These are phyloP conservation scores for Xylaria scruposa DNA, from an alignment of 495 filamentous ascomycete species.

Conservation along the genomic window DNA sequence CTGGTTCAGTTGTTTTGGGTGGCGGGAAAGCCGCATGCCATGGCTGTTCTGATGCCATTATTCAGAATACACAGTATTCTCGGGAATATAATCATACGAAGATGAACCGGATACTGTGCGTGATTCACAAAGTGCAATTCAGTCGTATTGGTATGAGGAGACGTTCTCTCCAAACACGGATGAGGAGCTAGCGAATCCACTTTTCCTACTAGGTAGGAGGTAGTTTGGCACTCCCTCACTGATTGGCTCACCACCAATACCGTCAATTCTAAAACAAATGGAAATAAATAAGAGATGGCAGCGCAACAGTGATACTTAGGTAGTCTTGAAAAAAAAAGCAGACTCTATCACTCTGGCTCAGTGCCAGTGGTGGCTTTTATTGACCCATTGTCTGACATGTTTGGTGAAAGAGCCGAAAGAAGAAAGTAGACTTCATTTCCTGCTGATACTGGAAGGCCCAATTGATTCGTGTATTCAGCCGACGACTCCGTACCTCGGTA, in stretches of 20 bases:
- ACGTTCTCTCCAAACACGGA: background rate
- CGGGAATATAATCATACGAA: background rate
- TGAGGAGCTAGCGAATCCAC: slow-evolving; percentile 13
- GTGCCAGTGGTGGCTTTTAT: background rate
- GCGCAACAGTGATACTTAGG: background rate
- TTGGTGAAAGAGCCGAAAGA: background rate
- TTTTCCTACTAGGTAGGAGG: no score
- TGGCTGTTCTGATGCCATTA: slow-evolving; percentile 15
- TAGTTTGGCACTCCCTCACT: background rate
- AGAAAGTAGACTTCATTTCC: slow-evolving; percentile 7
- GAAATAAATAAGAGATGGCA: background rate
- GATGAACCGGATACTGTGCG: background rate
- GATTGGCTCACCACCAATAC: slow-evolving; percentile 14
- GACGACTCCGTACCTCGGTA: background rate
- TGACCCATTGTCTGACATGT: background rate
- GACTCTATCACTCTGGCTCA: background rate
- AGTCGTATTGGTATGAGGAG: background rate
- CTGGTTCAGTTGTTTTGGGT: slow-evolving; percentile 25
- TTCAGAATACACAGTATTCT: background rate
- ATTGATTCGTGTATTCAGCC: background rate
- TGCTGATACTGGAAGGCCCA: background rate
- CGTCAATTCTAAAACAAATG: background rate
- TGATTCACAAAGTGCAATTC: background rate
- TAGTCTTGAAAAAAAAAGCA: background rate
- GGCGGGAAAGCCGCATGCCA: slow-evolving; percentile 26